phyloP scores from a whole-genome alignment of 139 green algal species.

The Tetradesmus obliquus region DNA sequence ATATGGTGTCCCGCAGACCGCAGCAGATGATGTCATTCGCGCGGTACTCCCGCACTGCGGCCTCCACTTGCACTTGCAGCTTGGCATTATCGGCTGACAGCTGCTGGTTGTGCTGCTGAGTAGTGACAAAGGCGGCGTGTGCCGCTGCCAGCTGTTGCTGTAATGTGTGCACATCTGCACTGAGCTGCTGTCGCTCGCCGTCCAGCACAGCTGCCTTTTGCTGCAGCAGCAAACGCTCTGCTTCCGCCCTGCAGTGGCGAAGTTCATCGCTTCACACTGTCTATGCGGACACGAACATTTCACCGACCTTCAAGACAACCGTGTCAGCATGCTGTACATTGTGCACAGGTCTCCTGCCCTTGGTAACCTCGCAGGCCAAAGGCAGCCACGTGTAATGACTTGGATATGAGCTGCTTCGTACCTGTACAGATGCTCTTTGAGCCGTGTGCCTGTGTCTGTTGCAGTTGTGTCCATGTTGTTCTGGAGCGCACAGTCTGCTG shows the following conservation, averaged over 20 bases:
- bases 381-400: background rate
- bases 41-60: conserved; percentile 9
- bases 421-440: conserved; percentile 43
- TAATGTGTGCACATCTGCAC: conserved; percentile 11
- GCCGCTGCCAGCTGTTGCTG: conserved; percentile 22
- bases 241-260: conserved; percentile 9
- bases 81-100: background rate
- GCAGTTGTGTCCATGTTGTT: background rate
- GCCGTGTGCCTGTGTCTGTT: background rate
- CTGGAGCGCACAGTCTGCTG: background rate
- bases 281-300: too few relatives aligned
- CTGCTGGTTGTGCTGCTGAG: conserved; percentile 10
- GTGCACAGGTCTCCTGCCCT: too few relatives aligned
- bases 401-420: background rate
- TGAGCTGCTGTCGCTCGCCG: background rate
- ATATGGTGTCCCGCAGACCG: conserved; percentile 21
- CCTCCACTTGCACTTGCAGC: conserved; percentile 1
- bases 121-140: background rate
- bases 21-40: conserved; percentile 40
- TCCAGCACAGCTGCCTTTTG: conserved; percentile 1
- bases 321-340: too few relatives aligned
- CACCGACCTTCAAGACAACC: too few relatives aligned
- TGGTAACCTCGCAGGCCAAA: background rate
- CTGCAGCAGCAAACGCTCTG: conserved; percentile 14
- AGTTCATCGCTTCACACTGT: too few relatives aligned